Base-by-base conservation (phyloP, 495 filamentous ascomycete genomes). In the Chlorociboria aeruginascens region DNA sequence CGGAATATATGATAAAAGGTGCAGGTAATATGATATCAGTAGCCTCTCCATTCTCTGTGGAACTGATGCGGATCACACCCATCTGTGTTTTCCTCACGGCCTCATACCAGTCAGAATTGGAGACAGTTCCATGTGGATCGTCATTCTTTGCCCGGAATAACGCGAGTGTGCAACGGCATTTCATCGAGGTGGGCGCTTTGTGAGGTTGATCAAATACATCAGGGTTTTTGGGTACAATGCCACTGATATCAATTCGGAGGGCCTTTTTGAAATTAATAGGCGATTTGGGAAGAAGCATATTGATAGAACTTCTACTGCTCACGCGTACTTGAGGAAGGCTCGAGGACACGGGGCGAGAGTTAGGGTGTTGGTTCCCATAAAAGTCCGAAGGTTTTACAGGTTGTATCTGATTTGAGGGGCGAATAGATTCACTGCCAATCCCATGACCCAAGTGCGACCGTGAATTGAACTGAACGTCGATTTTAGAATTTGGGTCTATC, bases 241-340 rank as follows among this genome's bases (percentile, higher is more conserved):
- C 68, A 44, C 69, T 60, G 36, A 73, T 51, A 45, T 74, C 68
- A 40, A 76, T 64, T 25, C 66, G 66, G 31, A 76, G 61, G 7
- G 63, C 58, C 34, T 60, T 55, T n/a, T 63, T 58, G 43, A 61
- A 57, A 39, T 68, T 59, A 13, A 48, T 43, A n/a, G 59, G 46
- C 4, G 41, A 51, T 17, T 60, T 52, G 30, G 57, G 48, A n/a
- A 63, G 45, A 37, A 69, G 50, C 3, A 58, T 58, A 12, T 54
- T 38, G 11, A 59, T 49, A 13, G 49, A 47, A 40, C 61, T 40
- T 13, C 31, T 39, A 30, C 40, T 42, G 32, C 28, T 12, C 13
- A 38, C 25, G 8, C 25, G 9, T 14, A n/a, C 6, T 16, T 8
- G n/a, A 40, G 37, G 37, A 14, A 7, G 14, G 11, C 14, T 40